phyloP scores from a whole-genome alignment of 1,139 yeast genomes.

The Tardiomyces depauwii region DNA sequence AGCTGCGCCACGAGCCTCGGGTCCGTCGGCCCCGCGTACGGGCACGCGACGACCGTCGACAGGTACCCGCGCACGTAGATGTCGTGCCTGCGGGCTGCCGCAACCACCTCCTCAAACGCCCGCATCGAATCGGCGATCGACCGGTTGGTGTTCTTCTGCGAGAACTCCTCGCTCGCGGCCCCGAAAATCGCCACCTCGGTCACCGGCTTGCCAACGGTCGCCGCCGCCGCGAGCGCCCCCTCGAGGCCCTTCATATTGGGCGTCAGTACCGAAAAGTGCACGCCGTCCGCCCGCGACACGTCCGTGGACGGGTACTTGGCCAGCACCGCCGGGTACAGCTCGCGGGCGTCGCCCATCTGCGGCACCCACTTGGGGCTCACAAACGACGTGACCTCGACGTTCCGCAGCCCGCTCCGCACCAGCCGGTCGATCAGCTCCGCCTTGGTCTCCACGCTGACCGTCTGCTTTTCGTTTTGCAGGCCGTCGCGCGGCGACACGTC shows the following conservation, averaged over 20 bases:
- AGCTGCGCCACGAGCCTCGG: slow-evolving; percentile 21
- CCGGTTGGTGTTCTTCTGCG: slow-evolving; percentile 23
- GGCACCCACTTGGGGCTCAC: slow-evolving; percentile 31
- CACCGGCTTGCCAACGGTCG: slow-evolving; percentile 9
- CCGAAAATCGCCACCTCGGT: slow-evolving; percentile 26
- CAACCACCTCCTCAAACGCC: slow-evolving; percentile 18
- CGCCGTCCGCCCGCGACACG: slow-evolving; percentile 10
- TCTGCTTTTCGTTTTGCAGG: slow-evolving; percentile 23
- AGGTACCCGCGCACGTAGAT: slow-evolving; percentile 24
- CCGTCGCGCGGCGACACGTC: slow-evolving; percentile 29
- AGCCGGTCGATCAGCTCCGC: slow-evolving; percentile 23
- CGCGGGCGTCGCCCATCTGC: slow-evolving; percentile 22
- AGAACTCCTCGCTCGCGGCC: slow-evolving; percentile 27
- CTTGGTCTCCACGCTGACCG: slow-evolving; percentile 22
- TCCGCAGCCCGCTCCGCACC: slow-evolving; percentile 19
- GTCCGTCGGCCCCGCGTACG: slow-evolving; percentile 26
- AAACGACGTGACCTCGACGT: slow-evolving; percentile 25
- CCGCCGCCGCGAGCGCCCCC: slow-evolving; percentile 17
- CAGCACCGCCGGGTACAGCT: slow-evolving; percentile 12
- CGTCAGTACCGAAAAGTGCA: slow-evolving; percentile 22
- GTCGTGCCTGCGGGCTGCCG: slow-evolving; percentile 15
- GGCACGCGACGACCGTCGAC: slow-evolving; percentile 27
- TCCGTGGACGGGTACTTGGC: slow-evolving; percentile 3
- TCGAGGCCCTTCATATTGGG: slow-evolving; percentile 25
- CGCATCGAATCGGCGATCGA: slow-evolving; percentile 20